Evolutionary conservation across 2,329 filamentous ascomycete genomes (phyloP).

Genomic region (Xylogone sp.): DNA sequence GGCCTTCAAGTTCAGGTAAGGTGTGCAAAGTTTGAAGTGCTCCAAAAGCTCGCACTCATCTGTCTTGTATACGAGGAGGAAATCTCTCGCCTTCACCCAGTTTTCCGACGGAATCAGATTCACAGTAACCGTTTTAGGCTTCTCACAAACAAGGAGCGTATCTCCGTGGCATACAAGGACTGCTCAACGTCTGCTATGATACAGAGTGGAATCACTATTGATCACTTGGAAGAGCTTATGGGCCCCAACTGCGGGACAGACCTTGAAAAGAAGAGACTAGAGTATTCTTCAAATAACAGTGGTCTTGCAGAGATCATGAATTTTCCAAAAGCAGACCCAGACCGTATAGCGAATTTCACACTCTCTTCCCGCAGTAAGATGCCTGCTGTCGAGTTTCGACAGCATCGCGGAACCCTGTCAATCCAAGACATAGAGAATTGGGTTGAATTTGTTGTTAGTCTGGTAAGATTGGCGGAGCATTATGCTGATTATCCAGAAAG

Average conservation of each 20-base stretch:
- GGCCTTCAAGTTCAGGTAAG: constrained; percentile 21
- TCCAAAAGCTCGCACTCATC: constrained; percentile 18
- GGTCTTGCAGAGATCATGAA: constrained; percentile 6
- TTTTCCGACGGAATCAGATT: constrained; percentile 13
- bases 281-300: background rate
- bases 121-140: constrained; percentile 18
- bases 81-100: constrained; percentile 18
- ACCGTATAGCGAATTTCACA: constrained; percentile 16
- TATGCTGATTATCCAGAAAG: constrained; percentile 9
- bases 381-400: constrained; percentile 20
- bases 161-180: background rate
- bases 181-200: background rate
- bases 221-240: background rate
- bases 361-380: constrained; percentile 1
- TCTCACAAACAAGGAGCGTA: constrained; percentile 1
- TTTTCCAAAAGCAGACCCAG: constrained; percentile 11
- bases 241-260: background rate
- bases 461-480: constrained; percentile 15
- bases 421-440: constrained; percentile 13
- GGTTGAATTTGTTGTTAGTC: constrained; percentile 20
- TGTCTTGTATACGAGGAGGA: constrained; percentile 22
- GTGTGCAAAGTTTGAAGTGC: constrained; percentile 11
- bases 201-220: background rate
- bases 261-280: background rate
- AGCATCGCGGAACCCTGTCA: constrained; percentile 16